Base-by-base conservation (phyloP, 805 yeast genomes). In the Yamadazyma kitorensis region DNA sequence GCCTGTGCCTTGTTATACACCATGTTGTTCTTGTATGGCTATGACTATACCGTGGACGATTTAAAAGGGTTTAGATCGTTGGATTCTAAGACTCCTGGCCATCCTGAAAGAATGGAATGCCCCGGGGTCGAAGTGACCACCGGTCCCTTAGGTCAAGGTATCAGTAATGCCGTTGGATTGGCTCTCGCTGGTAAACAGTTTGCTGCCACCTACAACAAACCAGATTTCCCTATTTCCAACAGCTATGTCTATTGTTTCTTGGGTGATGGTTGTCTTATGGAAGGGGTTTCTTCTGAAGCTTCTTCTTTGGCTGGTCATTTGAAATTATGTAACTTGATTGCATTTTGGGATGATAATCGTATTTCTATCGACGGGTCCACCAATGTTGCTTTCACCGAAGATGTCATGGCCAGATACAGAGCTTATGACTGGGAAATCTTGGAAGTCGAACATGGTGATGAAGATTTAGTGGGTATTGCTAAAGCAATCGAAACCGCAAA, bases 111-210 rank as follows among this genome's bases (percentile, higher is more conserved):
- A 43, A 40, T 44, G 34, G 94, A 85, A 57, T 74, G 83, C 41
- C 88, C 93, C 33, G 98, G 98, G 61, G 79, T 88, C 12, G 98
- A 91, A 64, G 95, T 89, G 54, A 88, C 98, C 63, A 89, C 98
- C 41, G 98, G 98, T 64, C 98, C 98, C 39, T 78, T 91, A 55
- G 98, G 98, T 61, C 98, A 91, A 72, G 98, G 98, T 82, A 78
- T 91, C 53, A 74, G 84, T 52, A 89, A 87, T 63, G 97, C 96
- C 36, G 95, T 91, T 52, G 98, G 98, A 72, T 60, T 91, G 48
- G 98, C 98, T 36, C 76, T 91, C 55, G 98, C 96, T 42, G 94
- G 86, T 70, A 79, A 81, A 49, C 89, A 87, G 65, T 69, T 86
- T 43, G 96, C 94, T 51, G 96, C 96, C 48, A 81, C 82, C 48